These are phyloP conservation scores for Dicorynia guianensis DNA, from an alignment of 306 rosid genomes.

Conservation along the genomic window DNA sequence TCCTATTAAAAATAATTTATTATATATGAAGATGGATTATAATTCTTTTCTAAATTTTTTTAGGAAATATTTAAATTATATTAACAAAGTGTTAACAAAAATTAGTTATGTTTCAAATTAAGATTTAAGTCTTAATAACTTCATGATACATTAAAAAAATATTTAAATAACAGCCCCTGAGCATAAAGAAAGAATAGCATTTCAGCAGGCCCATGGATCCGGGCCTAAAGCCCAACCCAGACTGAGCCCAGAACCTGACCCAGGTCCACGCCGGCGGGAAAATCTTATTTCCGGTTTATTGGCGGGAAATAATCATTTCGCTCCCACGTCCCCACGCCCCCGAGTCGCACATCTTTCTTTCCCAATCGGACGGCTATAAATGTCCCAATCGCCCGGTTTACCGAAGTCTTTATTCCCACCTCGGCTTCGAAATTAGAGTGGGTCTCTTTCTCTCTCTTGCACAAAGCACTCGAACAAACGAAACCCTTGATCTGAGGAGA, in stretches of 20 bases:
- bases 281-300: constrained; percentile 36
- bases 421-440: constrained; percentile 33
- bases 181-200: neutral
- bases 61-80: no score
- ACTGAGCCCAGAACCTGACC: neutral
- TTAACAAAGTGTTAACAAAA: no score
- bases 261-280: constrained; percentile 57
- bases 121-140: no score
- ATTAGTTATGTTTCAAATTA: no score
- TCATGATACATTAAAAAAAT: no score
- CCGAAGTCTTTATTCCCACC: no score
- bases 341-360: constrained; percentile 49
- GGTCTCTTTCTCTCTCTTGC: constrained; percentile 32
- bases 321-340: constrained; percentile 24
- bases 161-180: no score
- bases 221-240: neutral
- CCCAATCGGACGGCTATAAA: constrained; percentile 54
- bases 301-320: constrained; percentile 73
- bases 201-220: neutral
- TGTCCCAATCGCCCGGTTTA: neutral
- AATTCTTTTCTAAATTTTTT: no score
- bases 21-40: no score
- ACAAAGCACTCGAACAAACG: neutral
- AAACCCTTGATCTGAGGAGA: constrained; percentile 69
- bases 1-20: no score